A percentile compares a stretch with the other conserved stretches of the same genome.
Evolutionary conservation across 169 alveolate species (phyloP).

Genomic region (Plasmodium gallinaceum): DNA sequence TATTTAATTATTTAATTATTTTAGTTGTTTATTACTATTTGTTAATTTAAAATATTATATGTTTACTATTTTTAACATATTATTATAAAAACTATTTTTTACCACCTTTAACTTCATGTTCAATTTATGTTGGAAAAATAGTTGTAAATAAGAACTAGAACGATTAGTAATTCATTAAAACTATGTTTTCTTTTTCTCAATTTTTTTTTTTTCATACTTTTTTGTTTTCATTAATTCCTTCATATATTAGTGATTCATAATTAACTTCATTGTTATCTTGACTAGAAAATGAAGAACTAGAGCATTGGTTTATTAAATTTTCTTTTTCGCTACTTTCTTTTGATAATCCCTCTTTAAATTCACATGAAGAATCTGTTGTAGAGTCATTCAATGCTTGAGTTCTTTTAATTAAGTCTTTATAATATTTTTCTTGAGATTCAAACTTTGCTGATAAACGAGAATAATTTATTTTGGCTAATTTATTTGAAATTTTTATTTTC

Average conservation of each 20-base stretch:
- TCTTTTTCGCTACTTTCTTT: not conserved
- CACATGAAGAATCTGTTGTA: not conserved
- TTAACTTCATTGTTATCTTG: slow-evolving; percentile 5
- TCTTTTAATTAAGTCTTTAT: slow-evolving; percentile 19
- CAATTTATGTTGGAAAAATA: too few relatives aligned
- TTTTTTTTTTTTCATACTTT: not conserved
- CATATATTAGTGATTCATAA: not conserved
- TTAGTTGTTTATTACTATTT: too few relatives aligned
- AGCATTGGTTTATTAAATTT: not conserved
- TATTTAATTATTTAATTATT: too few relatives aligned
- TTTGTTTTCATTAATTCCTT: not conserved
- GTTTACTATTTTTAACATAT: too few relatives aligned
- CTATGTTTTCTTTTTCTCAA: not conserved
- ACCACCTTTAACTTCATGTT: too few relatives aligned
- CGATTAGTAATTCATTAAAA: too few relatives aligned
- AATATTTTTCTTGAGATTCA: slow-evolving; percentile 16
- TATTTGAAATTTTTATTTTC: slow-evolving; percentile 69
- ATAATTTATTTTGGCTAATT: slow-evolving; percentile 22
- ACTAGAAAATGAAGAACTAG: slow-evolving; percentile 22
- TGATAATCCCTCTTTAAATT: not conserved
- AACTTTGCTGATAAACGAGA: slow-evolving; percentile 14
- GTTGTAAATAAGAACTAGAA: too few relatives aligned
- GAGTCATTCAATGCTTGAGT: slow-evolving; percentile 1
- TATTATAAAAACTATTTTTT: too few relatives aligned
- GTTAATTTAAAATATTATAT: too few relatives aligned